Percentiles rank a stretch among this genome's conserved stretches.
These are phyloP conservation scores for Gigaspora rosea DNA, from an alignment of 192 early-diverging fungal species.

Conservation along the genomic window DNA sequence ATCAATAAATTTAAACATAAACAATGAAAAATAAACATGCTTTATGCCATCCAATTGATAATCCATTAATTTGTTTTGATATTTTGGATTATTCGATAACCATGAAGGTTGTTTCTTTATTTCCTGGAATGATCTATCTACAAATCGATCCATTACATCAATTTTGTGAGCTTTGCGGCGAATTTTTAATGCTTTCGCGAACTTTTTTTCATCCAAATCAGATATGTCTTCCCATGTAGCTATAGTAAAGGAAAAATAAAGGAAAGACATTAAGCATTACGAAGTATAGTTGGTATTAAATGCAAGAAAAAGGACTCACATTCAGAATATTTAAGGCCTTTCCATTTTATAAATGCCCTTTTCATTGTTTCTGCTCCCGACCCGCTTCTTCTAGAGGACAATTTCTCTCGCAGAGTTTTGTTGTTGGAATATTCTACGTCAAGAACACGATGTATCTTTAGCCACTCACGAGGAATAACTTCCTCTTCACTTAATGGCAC, in stretches of 20 bases:
- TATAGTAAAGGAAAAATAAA: constrained; percentile 27
- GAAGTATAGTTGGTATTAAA: not conserved
- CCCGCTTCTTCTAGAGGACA: not conserved
- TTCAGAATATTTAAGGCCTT: constrained; percentile 53
- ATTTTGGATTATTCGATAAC: constrained; percentile 1
- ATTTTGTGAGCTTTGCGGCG: constrained; percentile 39
- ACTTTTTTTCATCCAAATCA: constrained; percentile 38
- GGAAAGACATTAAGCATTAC: constrained; percentile 14
- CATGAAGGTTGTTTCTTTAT: constrained; percentile 53
- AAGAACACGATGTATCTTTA: constrained; percentile 44
- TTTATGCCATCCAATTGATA: constrained; percentile 70
- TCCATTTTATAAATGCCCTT: constrained; percentile 66
- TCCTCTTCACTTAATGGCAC: constrained; percentile 32
- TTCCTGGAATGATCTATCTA: not conserved
- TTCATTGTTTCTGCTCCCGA: constrained; percentile 31
- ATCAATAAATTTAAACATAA: not conserved
- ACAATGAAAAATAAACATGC: constrained; percentile 34
- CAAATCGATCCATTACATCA: not conserved
- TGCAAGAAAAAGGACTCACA: constrained; percentile 40
- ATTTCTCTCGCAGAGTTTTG: constrained; percentile 13
- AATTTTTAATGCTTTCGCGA: constrained; percentile 39
- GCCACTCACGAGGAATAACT: constrained; percentile 42
- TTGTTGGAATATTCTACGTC: constrained; percentile 40
- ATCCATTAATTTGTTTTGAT: constrained; percentile 46
- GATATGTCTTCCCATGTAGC: constrained; percentile 45